Evolutionary conservation across 495 filamentous ascomycete genomes (phyloP).

Genomic region (Evernia prunastri): DNA sequence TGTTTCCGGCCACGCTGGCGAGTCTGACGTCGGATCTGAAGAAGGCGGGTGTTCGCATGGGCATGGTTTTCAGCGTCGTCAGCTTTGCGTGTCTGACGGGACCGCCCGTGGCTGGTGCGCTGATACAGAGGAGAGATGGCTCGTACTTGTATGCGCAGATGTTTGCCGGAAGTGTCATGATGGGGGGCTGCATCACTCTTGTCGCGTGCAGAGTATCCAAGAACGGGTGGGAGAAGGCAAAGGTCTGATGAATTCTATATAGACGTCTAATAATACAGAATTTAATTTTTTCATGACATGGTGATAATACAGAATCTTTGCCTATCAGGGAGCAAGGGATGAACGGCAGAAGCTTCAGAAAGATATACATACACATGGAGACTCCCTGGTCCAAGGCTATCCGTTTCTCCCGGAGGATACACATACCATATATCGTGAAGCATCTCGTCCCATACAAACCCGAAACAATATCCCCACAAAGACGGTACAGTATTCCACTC

Average conservation of each 20-base stretch:
- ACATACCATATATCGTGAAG: too few species aligned
- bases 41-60: constrained; percentile 60
- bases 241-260: constrained; percentile 3
- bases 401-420: too few species aligned
- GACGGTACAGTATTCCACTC: too few species aligned
- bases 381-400: too few species aligned
- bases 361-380: too few species aligned
- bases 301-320: background rate
- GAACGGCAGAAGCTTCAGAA: background rate
- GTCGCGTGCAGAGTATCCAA: constrained; percentile 17
- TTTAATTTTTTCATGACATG: background rate
- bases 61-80: constrained; percentile 64
- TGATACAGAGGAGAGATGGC: constrained; percentile 39
- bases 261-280: background rate
- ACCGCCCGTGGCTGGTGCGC: constrained; percentile 57
- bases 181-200: constrained; percentile 12
- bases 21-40: constrained; percentile 52
- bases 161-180: constrained; percentile 38
- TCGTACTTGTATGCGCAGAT: constrained; percentile 49
- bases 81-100: constrained; percentile 62
- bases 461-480: too few species aligned
- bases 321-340: background rate
- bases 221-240: constrained; percentile 15
- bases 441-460: too few species aligned
- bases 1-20: constrained; percentile 50